Evolutionary conservation across 176 grass and related monocot genomes (phyloP), one percentile per base, ranked within the genome.

Genomic region (Pontederia crassipes): DNA sequence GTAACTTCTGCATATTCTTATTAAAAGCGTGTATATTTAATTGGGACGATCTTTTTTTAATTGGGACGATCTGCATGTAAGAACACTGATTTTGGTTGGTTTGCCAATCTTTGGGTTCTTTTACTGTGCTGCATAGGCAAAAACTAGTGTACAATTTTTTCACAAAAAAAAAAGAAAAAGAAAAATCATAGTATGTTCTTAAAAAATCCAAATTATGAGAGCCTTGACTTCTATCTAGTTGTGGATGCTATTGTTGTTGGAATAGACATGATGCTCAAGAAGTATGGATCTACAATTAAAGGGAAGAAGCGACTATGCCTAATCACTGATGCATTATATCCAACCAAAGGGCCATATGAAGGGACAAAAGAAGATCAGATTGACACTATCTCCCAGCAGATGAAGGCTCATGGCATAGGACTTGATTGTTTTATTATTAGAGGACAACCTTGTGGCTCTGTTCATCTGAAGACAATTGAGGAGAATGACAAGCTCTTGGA

Each of bases 181-280:
- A 32, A 14, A 32, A 28, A 14, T 18, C 28, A 61, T 55, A 1
- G 12, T 35, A 13, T 11, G 28, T 24, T 35, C 28, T 14, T 14
- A 11, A 3, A 1, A 32, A 14, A 2, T 71, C 46, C 55, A 58
- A 27, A 29, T 57, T 56, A 24, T 70, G 49, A 66, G 29, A 62
- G 49, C 70, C 91, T 87, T 96, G 86, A 75, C 84, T 81, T 46
- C 45, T 74, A 12, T 32, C 58, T 69, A 97, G 92, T 97, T 82
- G 60, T 97, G 46, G 92, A 97, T 88, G 84, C 84, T 48, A 79
- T 97, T 85, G 92, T 97, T 78, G 84, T 91, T 73, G 87, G 87
- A 56, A 85, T 91, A 27, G 87, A 97, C 74, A 88, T 97, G 92
- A 50, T 97, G 56, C 88, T 97, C 72, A 97, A 86, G 71, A 97